Evolutionary conservation across 129 eudicot genomes (phyloP).

Genomic region (Tagetes patula): DNA sequence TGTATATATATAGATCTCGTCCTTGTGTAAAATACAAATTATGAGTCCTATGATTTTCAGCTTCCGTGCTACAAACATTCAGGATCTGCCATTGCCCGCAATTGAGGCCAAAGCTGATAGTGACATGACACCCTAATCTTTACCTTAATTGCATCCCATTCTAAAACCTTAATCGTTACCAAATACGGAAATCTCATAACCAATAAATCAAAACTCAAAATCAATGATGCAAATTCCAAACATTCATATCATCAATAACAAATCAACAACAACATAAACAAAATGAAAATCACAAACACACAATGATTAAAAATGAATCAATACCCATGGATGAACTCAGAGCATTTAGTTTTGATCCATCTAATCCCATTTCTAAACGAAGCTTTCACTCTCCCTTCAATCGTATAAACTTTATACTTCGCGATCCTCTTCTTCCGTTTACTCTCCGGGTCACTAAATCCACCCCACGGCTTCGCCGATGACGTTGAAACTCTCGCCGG

Average conservation of each 20-base stretch:
- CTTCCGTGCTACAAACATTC: too few species aligned
- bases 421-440: conserved; percentile 70
- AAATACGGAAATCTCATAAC: not conserved
- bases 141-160: not conserved
- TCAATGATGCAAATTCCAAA: not conserved
- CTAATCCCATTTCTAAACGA: conserved; percentile 67
- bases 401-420: conserved; percentile 60
- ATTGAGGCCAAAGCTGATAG: too few species aligned
- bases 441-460: conserved; percentile 56
- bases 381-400: conserved; percentile 76
- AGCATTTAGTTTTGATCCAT: conserved; percentile 78
- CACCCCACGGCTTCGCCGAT: conserved; percentile 42
- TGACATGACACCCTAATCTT: not conserved
- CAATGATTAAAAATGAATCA: not conserved
- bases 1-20: too few species aligned
- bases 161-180: not conserved
- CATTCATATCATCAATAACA: not conserved
- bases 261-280: conserved; percentile 8
- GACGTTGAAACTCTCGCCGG: conserved; percentile 22
- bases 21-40: too few species aligned
- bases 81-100: too few species aligned
- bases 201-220: conserved; percentile 5
- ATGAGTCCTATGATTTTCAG: too few species aligned
- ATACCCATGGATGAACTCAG: conserved; percentile 66
- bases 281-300: not conserved